Conservation (phyloP, 2,329 filamentous ascomycete species). For the Ciborinia camelliae region DNA sequence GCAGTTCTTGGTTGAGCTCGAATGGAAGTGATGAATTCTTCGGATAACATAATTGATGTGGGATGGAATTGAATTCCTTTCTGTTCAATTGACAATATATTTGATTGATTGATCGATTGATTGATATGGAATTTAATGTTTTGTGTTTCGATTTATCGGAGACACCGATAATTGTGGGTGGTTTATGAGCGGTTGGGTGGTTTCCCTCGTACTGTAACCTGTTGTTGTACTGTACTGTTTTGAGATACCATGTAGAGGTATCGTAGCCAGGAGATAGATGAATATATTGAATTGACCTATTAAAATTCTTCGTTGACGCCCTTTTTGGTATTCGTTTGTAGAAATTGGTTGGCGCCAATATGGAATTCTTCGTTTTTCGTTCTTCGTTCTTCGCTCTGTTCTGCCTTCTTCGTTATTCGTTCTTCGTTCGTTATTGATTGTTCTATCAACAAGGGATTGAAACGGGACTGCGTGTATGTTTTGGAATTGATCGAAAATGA, state of each 20-base stretch:
- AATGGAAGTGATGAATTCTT: constrained; percentile 58
- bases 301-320: no score
- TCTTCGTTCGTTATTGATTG: no score
- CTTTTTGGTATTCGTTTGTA: no score
- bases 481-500: not conserved
- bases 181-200: not conserved
- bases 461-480: not conserved
- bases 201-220: not conserved
- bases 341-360: no score
- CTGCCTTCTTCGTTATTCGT: no score
- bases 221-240: not conserved
- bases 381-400: no score
- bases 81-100: not conserved
- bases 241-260: no score
- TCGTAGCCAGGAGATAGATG: not conserved
- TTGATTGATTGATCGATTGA: no score
- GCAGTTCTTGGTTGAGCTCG: constrained; percentile 55
- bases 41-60: constrained; percentile 51
- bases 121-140: not conserved
- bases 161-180: constrained; percentile 8
- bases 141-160: not conserved
- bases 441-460: no score
- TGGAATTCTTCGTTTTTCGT: no score
- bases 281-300: not conserved
- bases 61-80: no score